These are phyloP conservation scores for Phanerochaete sordida DNA, from an alignment of 768 basidiomycete genomes.

Conservation along the genomic window DNA sequence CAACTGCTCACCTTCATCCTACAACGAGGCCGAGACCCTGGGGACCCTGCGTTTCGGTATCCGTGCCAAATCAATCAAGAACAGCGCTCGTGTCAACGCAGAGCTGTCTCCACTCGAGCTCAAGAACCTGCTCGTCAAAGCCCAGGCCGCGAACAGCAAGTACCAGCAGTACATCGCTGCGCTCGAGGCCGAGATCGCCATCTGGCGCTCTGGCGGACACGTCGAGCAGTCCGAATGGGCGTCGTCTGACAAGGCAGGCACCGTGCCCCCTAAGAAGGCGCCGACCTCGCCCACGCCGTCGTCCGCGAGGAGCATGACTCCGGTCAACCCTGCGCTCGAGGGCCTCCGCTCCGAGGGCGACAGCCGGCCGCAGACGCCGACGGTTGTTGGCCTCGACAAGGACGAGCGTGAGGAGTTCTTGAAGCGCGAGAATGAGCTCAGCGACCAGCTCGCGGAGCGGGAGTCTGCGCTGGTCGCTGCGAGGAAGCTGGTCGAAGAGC, in stretches of 20 bases:
- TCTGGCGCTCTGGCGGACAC: constrained; percentile 84
- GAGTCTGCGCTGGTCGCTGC: constrained; percentile 77
- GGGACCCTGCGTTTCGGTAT: constrained; percentile 99
- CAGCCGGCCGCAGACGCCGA: constrained; percentile 90
- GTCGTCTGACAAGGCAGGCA: constrained; percentile 50
- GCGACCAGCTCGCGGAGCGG: constrained; percentile 88
- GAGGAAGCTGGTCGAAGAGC: constrained; percentile 83
- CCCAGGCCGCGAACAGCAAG: constrained; percentile 71
- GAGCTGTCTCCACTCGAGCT: constrained; percentile 96
- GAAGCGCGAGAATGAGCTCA: constrained; percentile 93
- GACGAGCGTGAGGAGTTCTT: constrained; percentile 98
- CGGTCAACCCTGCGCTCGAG: constrained; percentile 71
- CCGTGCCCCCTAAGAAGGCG: constrained; percentile 43
- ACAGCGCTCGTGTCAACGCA: constrained; percentile 96
- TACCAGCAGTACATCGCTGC: constrained; percentile 85
- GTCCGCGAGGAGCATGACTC: constrained; percentile 64
- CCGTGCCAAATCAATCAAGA: constrained; percentile 99
- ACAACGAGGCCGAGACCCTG: constrained; percentile 95
- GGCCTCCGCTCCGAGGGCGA: constrained; percentile 68
- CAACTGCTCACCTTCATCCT: constrained; percentile 97
- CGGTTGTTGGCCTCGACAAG: constrained; percentile 83
- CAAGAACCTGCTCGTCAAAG: constrained; percentile 87
- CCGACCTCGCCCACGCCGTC: constrained; percentile 63
- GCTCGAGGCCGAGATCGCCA: constrained; percentile 85
- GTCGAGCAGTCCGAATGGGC: constrained; percentile 88